Evolutionary conservation across 306 rosid species (phyloP), one percentile per base, ranked within the genome.

Genomic region (Vigna mungo): DNA sequence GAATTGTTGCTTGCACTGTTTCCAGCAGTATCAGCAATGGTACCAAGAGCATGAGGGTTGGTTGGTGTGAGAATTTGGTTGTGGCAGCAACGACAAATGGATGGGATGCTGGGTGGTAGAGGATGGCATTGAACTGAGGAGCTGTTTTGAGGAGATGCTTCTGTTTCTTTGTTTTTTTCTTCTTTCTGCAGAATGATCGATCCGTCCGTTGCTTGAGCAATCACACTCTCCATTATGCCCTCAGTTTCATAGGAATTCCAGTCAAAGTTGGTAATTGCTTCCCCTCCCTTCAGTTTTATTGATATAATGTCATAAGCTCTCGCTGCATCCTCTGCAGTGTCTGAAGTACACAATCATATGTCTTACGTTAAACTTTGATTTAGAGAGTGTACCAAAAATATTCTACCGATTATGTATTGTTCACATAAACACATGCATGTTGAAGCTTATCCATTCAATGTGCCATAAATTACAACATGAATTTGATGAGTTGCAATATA

Each of bases 291-390:
- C 37, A 79, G 23, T 39, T 52, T 39, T 60, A 61, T 61, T 4
- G 21, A n/a, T 36, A 69, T 20, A 36, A 61, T 36, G 12, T 71
- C 78, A 60, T 48, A 49, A 5, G 72, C 72, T 39, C 65, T 71
- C 3, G 72, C 82, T 15, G 82, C 82, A 21, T 79, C 72, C 65
- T 79, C 77, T 5, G 43, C 13, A 16, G 2, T 36, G 34, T 49
- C 78, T 78, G 20, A 76, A 76, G 23, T 75, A 13, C 7, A 62
- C 18, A 60, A 60, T 17, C 53, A 36, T 5, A 30, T 18, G 48
- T 36, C 17, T 63, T 36, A 18, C 4, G 9, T 17, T 70, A 70
- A 17, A 52, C 32, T 27, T 70, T 0, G 2, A 27, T 32, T 61
- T 7, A 36, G 4, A 39, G 44, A 43, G 48, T 43, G 13, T 11